Evolutionary conservation across 2,329 filamentous ascomycete species (phyloP), one percentile per base, ranked within the genome.

Genomic region (Pseudonectria buxi): DNA sequence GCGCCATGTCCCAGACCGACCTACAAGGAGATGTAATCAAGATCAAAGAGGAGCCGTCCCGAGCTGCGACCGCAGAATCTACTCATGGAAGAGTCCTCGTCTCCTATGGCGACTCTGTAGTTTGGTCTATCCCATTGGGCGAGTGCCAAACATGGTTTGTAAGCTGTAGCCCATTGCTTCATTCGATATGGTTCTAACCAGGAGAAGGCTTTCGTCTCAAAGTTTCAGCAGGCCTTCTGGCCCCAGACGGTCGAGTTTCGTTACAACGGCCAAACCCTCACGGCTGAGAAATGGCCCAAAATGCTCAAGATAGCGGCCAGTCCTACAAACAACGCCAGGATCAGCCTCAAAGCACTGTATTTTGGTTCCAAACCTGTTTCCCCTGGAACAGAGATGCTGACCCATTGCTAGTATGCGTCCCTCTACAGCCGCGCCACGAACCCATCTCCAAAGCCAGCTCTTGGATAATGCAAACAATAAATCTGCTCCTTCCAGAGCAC

Each of bases 61-160:
- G 50, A 9, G 42, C 43, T 15, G 12, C 41, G 4, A 36, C 43
- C 6, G 37, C 25, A 2, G 38, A 41, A 7, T 11, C 43, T 10
- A 39, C 36, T 5, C 30, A 45, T 14, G 44, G 48, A 12, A 50
- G 44, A 1, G 59, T 69, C 13, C 44, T 61, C 7, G 58, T 69
- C 6, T 53, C 51, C 3, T 61, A 58, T 24, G 55, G 52, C 3
- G 50, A 54, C 18, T 52, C 56, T 0, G 48, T 66, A 3, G 40
- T 59, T 12, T 71, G 66, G 65, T 50, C 52, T 2, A 44, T 70
- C 9, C 49, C 56, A 3, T 39, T 59, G 3, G 46, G 61, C 12
- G 57, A 68, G 30, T 70, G 67, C 33, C 47, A 53, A 16, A 66
- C 62, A 1, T 71, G 67, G 67, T 64, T 70, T 59, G 64, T 68